These are phyloP conservation scores for Sclerotinia sclerotiorum DNA, from an alignment of 2,329 filamentous ascomycete genomes.

Conservation along the genomic window DNA sequence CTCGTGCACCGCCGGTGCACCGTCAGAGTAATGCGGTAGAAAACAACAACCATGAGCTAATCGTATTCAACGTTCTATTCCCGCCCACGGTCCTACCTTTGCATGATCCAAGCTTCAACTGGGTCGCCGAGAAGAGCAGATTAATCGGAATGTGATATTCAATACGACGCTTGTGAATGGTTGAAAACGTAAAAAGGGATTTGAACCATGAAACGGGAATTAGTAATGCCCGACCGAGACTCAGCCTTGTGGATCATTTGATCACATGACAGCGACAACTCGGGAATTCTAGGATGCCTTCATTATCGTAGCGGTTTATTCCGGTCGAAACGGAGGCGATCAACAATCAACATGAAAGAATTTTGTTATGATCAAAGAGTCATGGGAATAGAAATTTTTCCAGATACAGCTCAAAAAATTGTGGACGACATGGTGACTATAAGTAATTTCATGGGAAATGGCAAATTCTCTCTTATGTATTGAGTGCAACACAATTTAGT, in stretches of 20 bases:
- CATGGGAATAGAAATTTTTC: not conserved
- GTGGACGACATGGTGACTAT: not conserved
- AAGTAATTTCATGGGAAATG: not conserved
- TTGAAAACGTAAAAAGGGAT: not conserved
- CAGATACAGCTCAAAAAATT: not conserved
- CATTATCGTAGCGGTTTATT: constrained; percentile 6
- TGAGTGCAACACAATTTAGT: not conserved
- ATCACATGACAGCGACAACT: not conserved
- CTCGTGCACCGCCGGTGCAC: not conserved
- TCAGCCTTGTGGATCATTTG: constrained; percentile 18
- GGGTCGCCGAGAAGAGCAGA: not conserved
- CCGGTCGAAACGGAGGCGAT: not conserved
- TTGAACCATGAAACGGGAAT: not conserved
- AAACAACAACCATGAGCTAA: not conserved
- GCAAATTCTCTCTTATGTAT: not conserved
- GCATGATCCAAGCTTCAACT: not conserved
- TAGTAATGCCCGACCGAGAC: not conserved
- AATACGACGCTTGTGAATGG: constrained; percentile 1
- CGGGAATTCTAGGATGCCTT: not conserved
- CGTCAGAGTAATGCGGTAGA: not conserved
- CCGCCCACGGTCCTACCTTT: not conserved
- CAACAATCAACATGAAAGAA: not conserved
- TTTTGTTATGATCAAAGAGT: not conserved
- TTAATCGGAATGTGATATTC: not conserved
- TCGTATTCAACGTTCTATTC: not conserved